phyloP scores from a whole-genome alignment of 345 rosid genomes.

The Brassica carinata region DNA sequence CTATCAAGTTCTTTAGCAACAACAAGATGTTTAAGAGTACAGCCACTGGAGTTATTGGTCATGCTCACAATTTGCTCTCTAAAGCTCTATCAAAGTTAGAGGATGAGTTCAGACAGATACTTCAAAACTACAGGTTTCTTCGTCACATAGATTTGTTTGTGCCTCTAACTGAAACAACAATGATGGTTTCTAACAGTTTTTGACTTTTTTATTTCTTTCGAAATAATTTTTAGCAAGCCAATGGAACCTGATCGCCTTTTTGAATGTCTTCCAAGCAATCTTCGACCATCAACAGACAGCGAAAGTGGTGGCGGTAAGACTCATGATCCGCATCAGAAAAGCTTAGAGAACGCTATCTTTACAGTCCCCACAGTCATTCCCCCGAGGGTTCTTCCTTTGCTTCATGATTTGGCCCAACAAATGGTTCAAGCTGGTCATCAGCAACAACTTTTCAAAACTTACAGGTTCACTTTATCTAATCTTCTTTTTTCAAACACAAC shows the following conservation, averaged over 20 bases:
- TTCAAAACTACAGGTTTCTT: constrained; percentile 77
- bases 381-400: constrained; percentile 79
- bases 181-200: not conserved
- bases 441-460: constrained; percentile 77
- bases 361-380: constrained; percentile 85
- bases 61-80: constrained; percentile 68
- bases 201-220: constrained; percentile 9
- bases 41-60: constrained; percentile 61
- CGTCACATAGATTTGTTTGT: not conserved
- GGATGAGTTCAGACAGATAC: constrained; percentile 82
- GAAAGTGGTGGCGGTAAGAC: constrained; percentile 48
- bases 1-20: constrained; percentile 65
- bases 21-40: constrained; percentile 59
- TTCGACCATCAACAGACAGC: constrained; percentile 64
- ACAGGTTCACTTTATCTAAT: constrained; percentile 49
- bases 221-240: constrained; percentile 66
- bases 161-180: not conserved
- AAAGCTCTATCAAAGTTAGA: constrained; percentile 88
- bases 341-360: constrained; percentile 60
- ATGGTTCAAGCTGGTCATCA: constrained; percentile 94
- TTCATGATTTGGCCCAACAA: constrained; percentile 76
- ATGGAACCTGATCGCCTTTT: constrained; percentile 89
- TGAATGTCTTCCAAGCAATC: constrained; percentile 78
- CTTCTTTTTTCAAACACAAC: not conserved
- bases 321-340: constrained; percentile 55